A percentile compares a stretch with the other conserved stretches of the same genome.
These are phyloP conservation scores for Aureobasidium sp. DNA, from an alignment of 2,329 filamentous ascomycete species.

Conservation along the genomic window DNA sequence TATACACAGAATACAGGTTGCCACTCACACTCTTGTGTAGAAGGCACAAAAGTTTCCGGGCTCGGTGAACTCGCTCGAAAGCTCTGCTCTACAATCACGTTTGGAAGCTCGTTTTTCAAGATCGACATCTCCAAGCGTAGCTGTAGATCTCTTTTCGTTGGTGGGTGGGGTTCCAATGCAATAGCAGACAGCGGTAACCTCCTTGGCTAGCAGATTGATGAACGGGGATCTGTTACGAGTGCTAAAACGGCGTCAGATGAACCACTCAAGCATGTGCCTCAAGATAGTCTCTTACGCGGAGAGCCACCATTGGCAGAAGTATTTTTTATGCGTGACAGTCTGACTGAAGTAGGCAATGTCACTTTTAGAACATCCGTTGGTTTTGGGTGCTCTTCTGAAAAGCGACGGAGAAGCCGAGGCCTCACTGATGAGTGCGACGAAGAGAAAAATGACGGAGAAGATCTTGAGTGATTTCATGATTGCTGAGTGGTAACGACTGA, in stretches of 20 bases:
- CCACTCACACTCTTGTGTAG: not conserved
- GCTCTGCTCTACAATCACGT: not conserved
- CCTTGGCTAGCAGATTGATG: not conserved
- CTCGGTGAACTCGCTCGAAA: not conserved
- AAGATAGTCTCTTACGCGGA: not conserved
- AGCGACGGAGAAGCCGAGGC: not conserved
- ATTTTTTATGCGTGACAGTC: not conserved
- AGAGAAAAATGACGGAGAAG: not conserved
- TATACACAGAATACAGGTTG: not conserved
- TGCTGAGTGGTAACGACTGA: not conserved
- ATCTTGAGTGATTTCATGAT: not conserved
- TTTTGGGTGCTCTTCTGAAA: not conserved
- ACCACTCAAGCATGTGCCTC: not conserved
- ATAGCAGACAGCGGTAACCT: not conserved
- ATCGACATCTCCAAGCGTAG: not conserved
- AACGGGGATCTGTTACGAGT: not conserved
- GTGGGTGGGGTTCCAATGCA: not conserved
- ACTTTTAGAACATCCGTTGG: not conserved
- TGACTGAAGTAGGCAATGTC: not conserved
- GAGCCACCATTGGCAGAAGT: conserved; percentile 2
- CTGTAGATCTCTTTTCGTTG: not conserved
- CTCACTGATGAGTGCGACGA: not conserved
- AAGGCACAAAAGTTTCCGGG: not conserved
- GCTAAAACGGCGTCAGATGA: not conserved
- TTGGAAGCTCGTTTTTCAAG: not conserved